Conservation (phyloP, 106 monocot genomes). For the Amphibolis antarctica region DNA sequence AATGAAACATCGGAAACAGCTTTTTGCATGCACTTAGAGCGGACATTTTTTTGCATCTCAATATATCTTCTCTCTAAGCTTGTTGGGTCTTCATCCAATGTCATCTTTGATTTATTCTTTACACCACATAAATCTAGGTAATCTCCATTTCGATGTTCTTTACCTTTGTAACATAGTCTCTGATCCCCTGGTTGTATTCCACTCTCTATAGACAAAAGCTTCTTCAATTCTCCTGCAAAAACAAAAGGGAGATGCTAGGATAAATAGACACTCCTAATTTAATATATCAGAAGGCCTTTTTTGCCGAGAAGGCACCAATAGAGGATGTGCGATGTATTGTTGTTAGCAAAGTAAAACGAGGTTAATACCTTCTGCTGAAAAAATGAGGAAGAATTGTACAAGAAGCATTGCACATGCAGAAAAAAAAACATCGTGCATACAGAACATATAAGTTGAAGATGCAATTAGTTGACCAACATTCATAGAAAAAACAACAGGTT, state of each 20-base stretch:
- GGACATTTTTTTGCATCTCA: slow-evolving; percentile 48
- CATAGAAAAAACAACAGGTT: too few relatives aligned
- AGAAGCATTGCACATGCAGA: background rate
- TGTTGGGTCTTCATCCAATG: slow-evolving; percentile 43
- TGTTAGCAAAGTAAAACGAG: background rate
- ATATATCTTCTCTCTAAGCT: slow-evolving; percentile 51
- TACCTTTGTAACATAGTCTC: slow-evolving; percentile 47
- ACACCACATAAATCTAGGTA: slow-evolving; percentile 60
- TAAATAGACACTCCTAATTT: background rate
- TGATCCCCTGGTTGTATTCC: slow-evolving; percentile 53
- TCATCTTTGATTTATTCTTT: slow-evolving; percentile 59
- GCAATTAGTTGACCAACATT: too few relatives aligned
- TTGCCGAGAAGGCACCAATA: background rate
- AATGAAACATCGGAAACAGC: slow-evolving; percentile 44
- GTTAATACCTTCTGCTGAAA: too few relatives aligned
- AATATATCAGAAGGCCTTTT: too few relatives aligned
- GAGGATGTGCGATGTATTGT: background rate
- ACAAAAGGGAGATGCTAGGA: background rate
- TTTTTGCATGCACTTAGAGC: slow-evolving; percentile 32
- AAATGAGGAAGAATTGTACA: too few relatives aligned
- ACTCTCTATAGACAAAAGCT: slow-evolving; percentile 36
- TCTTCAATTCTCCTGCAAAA: slow-evolving; percentile 66
- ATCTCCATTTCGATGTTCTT: slow-evolving; percentile 42
- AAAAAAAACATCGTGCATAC: too few relatives aligned
- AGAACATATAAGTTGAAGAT: too few relatives aligned